Base-by-base conservation (phyloP, 108 stramenopile species). In the Stephanodiscus minutulus region DNA sequence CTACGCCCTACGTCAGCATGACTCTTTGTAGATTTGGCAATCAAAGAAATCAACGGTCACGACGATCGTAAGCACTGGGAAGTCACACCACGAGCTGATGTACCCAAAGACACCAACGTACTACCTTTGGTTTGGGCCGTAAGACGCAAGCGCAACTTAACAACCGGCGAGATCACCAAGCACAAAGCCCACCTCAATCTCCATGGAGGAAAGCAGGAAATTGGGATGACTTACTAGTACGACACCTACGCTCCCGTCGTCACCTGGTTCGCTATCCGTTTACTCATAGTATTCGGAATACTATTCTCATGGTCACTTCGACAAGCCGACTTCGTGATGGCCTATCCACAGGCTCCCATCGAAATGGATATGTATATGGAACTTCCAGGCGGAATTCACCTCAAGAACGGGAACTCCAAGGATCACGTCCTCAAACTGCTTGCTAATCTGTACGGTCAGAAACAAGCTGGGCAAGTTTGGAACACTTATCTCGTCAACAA, bases 391-490 rank as follows among this genome's bases (percentile, higher is more conserved):
- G 72, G 72, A 0, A 70, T 62, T n/a, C 18, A 39, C 1, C 44
- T 35, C 6, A 60, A 54, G n/a, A 10, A 55, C 18, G 52, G 53
- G 6, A 61, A 77, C 15, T 41, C 50, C 28, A 46, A 64, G 33
- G 58, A 53, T 28, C 13, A 41, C 1, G 33, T 75, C 0, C 48
- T 68, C 3, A 46, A 66, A 3, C 43, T 68, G 0, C 12, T 60
- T 17, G 31, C 25, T 1, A 79, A 84, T 39, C 12, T 82, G 0
- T 84, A 82, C 65, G 82, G 86, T 0, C 69, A 64, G 29, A 82
- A 80, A 28, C 73, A 79, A 28, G 82, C 83, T n/a, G 76, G 83
- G 1, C 5, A 73, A 39, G 61, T 81, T 24, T 86, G 83, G 83
- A 73, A 82, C 55, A 20, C 69, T 31, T 61, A 74, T 43, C 44